Evolutionary conservation across 352 stramenopile species (phyloP), one percentile per base, ranked within the genome.

Genomic region (Globisporangium barbulae): DNA sequence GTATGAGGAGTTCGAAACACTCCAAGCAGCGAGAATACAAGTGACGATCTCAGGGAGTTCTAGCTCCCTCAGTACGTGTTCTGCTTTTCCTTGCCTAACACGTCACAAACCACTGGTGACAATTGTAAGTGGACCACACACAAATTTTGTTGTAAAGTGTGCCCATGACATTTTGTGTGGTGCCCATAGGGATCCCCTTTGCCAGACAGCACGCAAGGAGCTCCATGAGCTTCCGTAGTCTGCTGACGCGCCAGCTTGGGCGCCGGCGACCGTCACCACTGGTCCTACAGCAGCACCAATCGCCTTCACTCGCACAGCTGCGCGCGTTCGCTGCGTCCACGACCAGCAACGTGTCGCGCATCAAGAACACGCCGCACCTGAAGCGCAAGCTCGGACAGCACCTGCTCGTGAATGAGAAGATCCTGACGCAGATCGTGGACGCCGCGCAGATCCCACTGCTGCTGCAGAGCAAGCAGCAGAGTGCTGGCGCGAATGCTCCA

Each of bases 361-460:
- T 91, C 50, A 69, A 72, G 53, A 74, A 72, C 52, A 91, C 81
- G 53, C 83, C 83, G 35, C 76, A 88, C 53, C 71, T 94, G 49
- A 93, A 93, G 70, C 85, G 85, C 64, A 91, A 92, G 62, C 69
- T 96, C 21, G 87, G 87, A 0, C 87, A 96, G 69, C 85, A 96
- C 55, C 67, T 96, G 59, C 76, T 96, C 13, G 71, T 93, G 13
- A 87, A 74, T 56, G 73, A 89, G 65, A 62, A 61, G 31, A 77
- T 93, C 22, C 70, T 94, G 58, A 58, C 73, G 53, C 66, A 83
- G 55, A 94, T 91, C 64, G 80, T 92, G 7, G 77, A 76, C 15
- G 78, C 82, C 3, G 78, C 85, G 8, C 59, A 81, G 49, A 73
- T 94, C 5, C 69, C 78, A 10, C 25, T 22, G 57, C 63, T 79